Evolutionary conservation across 2,329 filamentous ascomycete species (phyloP), one percentile per base, ranked within the genome.

Genomic region (Hortaea werneckii): DNA sequence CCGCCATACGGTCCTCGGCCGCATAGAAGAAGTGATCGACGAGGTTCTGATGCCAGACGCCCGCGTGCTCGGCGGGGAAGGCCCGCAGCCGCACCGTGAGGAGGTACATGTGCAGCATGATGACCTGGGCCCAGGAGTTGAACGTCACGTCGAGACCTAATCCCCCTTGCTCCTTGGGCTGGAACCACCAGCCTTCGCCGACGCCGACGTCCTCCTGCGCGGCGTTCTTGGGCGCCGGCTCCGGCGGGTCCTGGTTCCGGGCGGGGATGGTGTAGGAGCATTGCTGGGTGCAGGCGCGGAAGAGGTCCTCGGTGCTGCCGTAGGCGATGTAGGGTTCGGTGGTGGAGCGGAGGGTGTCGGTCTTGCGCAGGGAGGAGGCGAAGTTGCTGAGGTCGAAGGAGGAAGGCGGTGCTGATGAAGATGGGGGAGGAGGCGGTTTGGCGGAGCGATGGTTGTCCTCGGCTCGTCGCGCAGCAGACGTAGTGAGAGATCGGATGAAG

Each of bases 71-170:
- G 44, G 74, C 71, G 20, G 86, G 82, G 56, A 95, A 79, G 65
- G 82, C 82, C 53, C 92, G 85, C 57, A 95, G 72, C 46, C 89
- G 84, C 40, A 86, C 84, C 45, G 86, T 85, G 49, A 96, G 68
- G 48, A 95, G 77, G 73, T 95, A 96, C 77, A 98, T 85, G 72
- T 98, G 90, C 48, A 98, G 77, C 75, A 95, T 94, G 32, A 89
- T 92, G 39, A 96, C 83, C 67, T 96, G 89, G 13, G 88, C 86
- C 92, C 92, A 98, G 46, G 86, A 90, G 62, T 83, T 89, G 67
- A 98, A 98, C 0, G 88, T 96, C 1, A 88, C 86, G 29, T 78
- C 75, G 12, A 98, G 78, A 27, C 78, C 78, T 52, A 95, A 79
- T 1, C 58, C 57, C 7, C 52, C 52, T 6, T 49, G 37, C 4